A percentile compares a stretch with the other conserved stretches of the same genome.
phyloP scores from a whole-genome alignment of 176 grass and related monocot genomes.

The Aegilops tauschii region DNA sequence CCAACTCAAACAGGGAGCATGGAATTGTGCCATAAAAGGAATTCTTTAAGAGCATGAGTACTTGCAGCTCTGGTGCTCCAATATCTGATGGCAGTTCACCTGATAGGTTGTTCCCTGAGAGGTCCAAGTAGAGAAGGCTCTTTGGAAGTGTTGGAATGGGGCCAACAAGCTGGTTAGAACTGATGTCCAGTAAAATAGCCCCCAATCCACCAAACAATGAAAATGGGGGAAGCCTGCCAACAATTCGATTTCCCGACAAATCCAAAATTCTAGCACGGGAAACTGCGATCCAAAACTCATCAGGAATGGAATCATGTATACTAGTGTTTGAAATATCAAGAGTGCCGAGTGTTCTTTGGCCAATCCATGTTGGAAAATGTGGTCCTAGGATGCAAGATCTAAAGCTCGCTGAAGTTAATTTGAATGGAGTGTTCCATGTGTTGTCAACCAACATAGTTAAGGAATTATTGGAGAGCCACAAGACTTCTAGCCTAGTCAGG shows the following conservation, averaged over 20 bases:
- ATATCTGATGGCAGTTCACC: background rate
- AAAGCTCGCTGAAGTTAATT: background rate
- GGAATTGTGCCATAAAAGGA: background rate
- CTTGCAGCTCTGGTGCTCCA: background rate
- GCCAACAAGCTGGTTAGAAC: conserved; percentile 1
- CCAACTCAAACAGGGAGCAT: background rate
- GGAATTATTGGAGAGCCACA: background rate
- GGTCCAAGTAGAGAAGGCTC: background rate
- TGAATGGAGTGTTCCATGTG: conserved; percentile 2
- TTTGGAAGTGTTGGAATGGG: background rate
- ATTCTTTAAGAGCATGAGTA: conserved; percentile 16
- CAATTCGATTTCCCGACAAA: background rate
- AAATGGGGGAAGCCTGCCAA: background rate
- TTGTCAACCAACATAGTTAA: background rate
- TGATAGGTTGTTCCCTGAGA: conserved; percentile 3
- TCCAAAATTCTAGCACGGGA: background rate
- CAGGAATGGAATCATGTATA: background rate
- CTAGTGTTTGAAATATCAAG: background rate
- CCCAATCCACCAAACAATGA: background rate
- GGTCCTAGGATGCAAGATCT: background rate
- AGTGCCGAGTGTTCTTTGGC: background rate
- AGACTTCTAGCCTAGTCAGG: background rate
- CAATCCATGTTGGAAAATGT: background rate
- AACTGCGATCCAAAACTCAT: background rate
- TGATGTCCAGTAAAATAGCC: background rate